Percentiles rank a stretch among this genome's conserved stretches.
Conservation (phyloP, 345 rosid genomes). For the Eucalyptus erythrocorys region DNA sequence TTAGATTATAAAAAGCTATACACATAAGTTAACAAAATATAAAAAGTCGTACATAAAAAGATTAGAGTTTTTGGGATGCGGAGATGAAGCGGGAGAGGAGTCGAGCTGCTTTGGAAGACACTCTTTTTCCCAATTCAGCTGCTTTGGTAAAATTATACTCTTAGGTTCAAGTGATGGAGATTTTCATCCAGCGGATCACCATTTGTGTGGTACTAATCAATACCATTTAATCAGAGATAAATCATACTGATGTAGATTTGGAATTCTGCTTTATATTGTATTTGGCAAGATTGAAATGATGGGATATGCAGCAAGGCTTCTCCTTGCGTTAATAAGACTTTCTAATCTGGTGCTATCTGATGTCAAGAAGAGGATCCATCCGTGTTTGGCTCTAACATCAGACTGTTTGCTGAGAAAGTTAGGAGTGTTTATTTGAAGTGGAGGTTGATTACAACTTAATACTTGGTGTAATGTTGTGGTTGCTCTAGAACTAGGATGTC, state of each 20-base stretch:
- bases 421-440: background rate
- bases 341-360: background rate
- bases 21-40: background rate
- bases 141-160: background rate
- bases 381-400: background rate
- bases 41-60: too few species aligned
- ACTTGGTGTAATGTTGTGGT: background rate
- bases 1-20: too few species aligned
- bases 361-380: background rate
- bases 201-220: background rate
- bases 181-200: background rate
- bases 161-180: background rate
- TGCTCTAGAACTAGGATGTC: background rate
- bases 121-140: too few species aligned
- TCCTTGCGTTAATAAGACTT: background rate
- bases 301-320: background rate
- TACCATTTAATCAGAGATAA: background rate
- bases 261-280: background rate
- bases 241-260: background rate
- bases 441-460: background rate
- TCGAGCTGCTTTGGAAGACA: background rate
- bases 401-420: background rate
- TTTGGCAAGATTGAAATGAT: background rate
- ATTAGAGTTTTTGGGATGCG: background rate
- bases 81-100: background rate